These are phyloP conservation scores for Fusarium citri DNA, from an alignment of 2,329 filamentous ascomycete genomes.

Conservation along the genomic window DNA sequence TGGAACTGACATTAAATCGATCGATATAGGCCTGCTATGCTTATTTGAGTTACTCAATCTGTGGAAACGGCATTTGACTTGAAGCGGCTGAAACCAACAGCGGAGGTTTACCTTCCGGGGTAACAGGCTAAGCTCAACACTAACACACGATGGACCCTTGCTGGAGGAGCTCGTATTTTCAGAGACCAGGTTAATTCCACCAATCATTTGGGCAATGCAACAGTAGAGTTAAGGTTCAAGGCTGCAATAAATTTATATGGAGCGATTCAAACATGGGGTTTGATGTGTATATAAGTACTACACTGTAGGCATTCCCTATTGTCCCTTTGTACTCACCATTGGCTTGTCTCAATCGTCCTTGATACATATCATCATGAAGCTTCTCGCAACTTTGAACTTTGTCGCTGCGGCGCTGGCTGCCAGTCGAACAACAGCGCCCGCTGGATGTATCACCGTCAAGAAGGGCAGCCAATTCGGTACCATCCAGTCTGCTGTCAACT, in stretches of 20 bases:
- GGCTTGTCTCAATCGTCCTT: not conserved
- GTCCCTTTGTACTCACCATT: not conserved
- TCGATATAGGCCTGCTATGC: constrained; percentile 6
- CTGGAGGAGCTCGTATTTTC: not conserved
- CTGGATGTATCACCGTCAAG: constrained; percentile 63
- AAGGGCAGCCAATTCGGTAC: constrained; percentile 53
- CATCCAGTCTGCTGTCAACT: constrained; percentile 67
- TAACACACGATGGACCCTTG: not conserved
- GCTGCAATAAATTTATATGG: not conserved
- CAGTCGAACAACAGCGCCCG: constrained; percentile 55
- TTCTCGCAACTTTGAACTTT: constrained; percentile 27
- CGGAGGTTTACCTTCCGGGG: constrained; percentile 26
- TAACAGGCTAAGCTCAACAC: not conserved
- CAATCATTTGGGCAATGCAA: constrained; percentile 4
- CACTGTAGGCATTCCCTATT: not conserved
- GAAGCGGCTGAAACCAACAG: constrained; percentile 34
- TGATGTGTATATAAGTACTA: constrained; percentile 2
- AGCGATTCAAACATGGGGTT: not conserved
- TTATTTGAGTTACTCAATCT: not conserved
- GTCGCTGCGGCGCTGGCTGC: constrained; percentile 45
- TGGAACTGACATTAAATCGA: not conserved
- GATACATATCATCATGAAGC: constrained; percentile 30
- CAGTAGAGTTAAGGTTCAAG: not conserved
- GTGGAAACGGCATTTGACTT: not conserved
- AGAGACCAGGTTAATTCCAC: constrained; percentile 23